Evolutionary conservation across 352 stramenopile species (phyloP).

Genomic region (Phytophthora pinifolia): DNA sequence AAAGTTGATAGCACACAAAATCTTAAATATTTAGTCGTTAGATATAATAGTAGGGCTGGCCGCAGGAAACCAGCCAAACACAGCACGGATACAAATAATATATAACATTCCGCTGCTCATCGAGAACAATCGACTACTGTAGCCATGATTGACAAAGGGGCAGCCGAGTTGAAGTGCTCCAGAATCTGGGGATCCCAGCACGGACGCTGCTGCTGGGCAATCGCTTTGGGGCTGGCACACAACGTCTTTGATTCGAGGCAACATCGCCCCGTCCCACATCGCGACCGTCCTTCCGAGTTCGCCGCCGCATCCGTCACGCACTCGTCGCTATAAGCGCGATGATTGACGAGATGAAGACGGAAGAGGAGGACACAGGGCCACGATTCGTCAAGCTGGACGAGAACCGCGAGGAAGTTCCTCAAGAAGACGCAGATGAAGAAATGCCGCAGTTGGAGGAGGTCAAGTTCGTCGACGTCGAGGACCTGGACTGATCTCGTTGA

Average conservation of each 20-base stretch:
- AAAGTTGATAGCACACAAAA: slow-evolving; percentile 19
- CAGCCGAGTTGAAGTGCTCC: slow-evolving; percentile 4
- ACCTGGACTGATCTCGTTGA: no score
- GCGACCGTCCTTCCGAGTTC: no score
- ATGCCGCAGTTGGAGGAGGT: neutral
- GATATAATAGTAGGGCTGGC: slow-evolving; percentile 13
- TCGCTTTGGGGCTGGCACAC: neutral
- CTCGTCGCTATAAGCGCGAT: neutral
- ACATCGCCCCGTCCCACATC: neutral
- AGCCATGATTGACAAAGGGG: neutral
- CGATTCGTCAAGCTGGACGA: slow-evolving; percentile 8
- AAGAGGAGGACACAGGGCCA: neutral
- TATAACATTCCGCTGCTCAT: slow-evolving; percentile 17
- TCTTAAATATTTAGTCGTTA: slow-evolving; percentile 30
- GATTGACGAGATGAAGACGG: neutral
- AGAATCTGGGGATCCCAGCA: no score
- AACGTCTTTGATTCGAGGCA: neutral
- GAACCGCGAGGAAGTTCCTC: neutral
- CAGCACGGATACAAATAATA: slow-evolving; percentile 12
- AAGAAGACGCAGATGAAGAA: neutral
- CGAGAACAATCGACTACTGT: slow-evolving; percentile 10
- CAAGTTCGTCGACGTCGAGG: no score
- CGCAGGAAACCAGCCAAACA: slow-evolving; percentile 13
- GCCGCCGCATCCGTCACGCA: neutral
- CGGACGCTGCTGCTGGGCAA: no score